A percentile compares a stretch with the other conserved stretches of the same genome.
Evolutionary conservation across 2,329 filamentous ascomycete genomes (phyloP).

Genomic region (Talaromyces sp.): DNA sequence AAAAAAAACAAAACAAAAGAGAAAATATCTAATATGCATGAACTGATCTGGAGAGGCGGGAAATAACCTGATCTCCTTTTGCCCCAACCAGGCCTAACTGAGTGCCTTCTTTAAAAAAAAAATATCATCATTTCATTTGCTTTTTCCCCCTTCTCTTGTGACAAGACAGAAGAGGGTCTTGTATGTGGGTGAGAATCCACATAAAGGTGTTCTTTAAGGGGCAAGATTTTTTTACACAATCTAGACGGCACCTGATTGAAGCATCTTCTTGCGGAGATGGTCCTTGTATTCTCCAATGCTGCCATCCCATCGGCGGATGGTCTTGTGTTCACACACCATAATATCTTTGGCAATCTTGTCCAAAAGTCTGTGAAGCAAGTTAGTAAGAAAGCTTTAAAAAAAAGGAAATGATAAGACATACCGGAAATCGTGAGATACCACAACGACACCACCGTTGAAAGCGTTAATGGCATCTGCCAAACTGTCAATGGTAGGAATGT

Average conservation of each 20-base stretch:
- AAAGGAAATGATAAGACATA: constrained; percentile 45
- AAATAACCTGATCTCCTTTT: not conserved
- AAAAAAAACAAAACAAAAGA: not conserved
- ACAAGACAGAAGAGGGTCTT: not conserved
- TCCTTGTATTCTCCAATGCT: constrained; percentile 95
- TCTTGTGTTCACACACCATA: constrained; percentile 98
- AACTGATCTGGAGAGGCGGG: not conserved
- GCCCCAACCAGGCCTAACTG: not conserved
- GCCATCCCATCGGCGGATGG: constrained; percentile 83
- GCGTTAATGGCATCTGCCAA: constrained; percentile 96
- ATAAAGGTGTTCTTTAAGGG: not conserved
- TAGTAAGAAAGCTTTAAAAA: constrained; percentile 14
- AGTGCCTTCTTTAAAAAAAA: not conserved
- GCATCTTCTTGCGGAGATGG: constrained; percentile 98
- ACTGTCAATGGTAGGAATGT: constrained; percentile 97
- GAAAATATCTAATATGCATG: not conserved
- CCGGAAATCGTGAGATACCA: constrained; percentile 99
- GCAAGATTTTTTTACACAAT: constrained; percentile 61
- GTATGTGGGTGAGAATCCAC: not conserved
- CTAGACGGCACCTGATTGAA: constrained; percentile 79
- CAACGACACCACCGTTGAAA: constrained; percentile 92
- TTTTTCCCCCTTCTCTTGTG: not conserved
- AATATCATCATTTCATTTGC: not conserved
- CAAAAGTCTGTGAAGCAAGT: constrained; percentile 61
- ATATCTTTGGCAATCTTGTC: constrained; percentile 99